These are phyloP conservation scores for Hymenoscyphus infarciens DNA, from an alignment of 2,329 filamentous ascomycete genomes.

Conservation along the genomic window DNA sequence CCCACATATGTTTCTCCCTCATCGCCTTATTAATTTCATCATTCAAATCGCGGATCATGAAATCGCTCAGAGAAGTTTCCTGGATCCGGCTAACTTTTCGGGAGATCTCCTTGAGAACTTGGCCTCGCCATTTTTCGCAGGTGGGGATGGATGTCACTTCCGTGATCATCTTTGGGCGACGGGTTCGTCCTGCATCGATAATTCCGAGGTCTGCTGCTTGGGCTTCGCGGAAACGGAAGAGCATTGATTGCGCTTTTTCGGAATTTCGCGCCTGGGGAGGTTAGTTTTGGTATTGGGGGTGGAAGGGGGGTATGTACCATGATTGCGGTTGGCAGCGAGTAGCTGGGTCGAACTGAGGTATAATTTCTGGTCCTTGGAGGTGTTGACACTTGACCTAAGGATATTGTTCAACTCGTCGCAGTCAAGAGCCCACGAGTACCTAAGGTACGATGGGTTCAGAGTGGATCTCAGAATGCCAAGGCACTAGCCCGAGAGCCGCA, in stretches of 20 bases:
- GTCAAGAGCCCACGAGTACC: no score
- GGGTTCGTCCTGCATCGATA: constrained; percentile 85
- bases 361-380: background rate
- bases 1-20: constrained; percentile 99
- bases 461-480: background rate
- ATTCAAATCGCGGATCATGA: constrained; percentile 95
- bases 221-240: constrained; percentile 97
- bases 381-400: constrained; percentile 5
- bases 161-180: constrained; percentile 87
- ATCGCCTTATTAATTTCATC: constrained; percentile 99
- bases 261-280: constrained; percentile 78
- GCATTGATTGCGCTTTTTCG: constrained; percentile 99
- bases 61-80: constrained; percentile 86
- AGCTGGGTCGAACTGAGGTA: constrained; percentile 3
- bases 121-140: constrained; percentile 97
- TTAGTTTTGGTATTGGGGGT: constrained; percentile 14
- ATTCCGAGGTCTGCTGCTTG: constrained; percentile 96
- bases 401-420: background rate
- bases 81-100: constrained; percentile 97
- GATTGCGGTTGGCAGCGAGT: constrained; percentile 18
- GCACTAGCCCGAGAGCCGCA: background rate
- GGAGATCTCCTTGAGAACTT: constrained; percentile 94
- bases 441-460: background rate
- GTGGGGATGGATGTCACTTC: constrained; percentile 77
- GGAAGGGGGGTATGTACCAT: constrained; percentile 27